A percentile compares a stretch with the other conserved stretches of the same genome.
These are phyloP conservation scores for Glycyrrhiza uralensis DNA, from an alignment of 306 rosid genomes.

Conservation along the genomic window DNA sequence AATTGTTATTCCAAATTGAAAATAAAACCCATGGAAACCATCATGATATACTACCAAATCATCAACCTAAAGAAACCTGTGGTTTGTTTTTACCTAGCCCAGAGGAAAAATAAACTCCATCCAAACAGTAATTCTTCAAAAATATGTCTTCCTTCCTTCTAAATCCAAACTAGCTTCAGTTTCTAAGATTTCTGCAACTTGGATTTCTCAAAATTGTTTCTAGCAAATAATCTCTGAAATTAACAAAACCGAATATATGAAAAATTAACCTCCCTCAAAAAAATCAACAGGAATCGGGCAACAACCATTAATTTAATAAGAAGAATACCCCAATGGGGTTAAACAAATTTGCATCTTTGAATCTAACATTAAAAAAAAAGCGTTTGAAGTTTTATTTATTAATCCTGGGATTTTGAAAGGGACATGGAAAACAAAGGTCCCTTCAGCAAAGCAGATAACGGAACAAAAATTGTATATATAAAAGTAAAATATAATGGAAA, in stretches of 20 bases:
- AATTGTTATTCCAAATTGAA: background rate
- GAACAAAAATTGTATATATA: background rate
- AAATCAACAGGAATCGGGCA: background rate
- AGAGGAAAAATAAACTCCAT: background rate
- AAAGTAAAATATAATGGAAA: background rate
- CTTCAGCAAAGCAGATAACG: background rate
- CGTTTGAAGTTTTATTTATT: background rate
- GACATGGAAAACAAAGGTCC: background rate
- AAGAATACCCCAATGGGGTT: background rate
- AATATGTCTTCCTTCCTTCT: background rate
- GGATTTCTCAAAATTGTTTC: background rate
- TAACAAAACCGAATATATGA: background rate
- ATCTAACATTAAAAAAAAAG: background rate
- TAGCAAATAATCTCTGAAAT: background rate
- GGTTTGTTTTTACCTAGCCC: background rate
- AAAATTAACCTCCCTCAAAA: background rate
- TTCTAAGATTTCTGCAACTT: background rate
- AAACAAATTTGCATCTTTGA: slow-evolving; percentile 21
- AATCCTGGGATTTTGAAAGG: background rate
- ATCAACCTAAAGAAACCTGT: background rate
- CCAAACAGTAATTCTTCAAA: background rate
- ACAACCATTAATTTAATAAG: background rate
- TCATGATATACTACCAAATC: background rate
- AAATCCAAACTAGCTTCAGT: background rate
- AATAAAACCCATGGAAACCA: background rate